These are phyloP conservation scores for Pestalotiopsis fici DNA, from an alignment of 2,329 filamentous ascomycete species.

Conservation along the genomic window DNA sequence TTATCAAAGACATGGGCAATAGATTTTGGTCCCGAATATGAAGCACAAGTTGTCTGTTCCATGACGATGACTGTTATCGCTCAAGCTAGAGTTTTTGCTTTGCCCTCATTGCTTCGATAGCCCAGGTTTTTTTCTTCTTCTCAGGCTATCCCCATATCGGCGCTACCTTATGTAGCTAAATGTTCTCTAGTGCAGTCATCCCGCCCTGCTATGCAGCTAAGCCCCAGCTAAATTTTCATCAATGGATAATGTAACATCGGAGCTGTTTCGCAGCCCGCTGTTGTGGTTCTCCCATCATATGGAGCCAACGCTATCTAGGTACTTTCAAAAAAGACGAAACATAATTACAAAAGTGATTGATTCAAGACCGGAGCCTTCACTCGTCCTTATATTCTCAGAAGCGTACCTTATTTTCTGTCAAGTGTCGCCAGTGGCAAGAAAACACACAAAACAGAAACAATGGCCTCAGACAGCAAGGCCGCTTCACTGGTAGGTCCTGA, in stretches of 20 bases:
- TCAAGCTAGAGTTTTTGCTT: no score
- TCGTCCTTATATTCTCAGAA: no score
- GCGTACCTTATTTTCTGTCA: no score
- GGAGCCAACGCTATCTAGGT: background rate
- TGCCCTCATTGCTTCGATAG: no score
- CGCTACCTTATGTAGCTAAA: background rate
- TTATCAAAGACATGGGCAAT: no score
- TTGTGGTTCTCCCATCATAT: background rate
- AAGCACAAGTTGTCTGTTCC: no score
- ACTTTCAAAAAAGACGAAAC: background rate
- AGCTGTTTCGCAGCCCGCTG: background rate
- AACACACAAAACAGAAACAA: background rate
- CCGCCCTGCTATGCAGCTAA: conserved; percentile 2
- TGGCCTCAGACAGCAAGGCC: conserved; percentile 32
- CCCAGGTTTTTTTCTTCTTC: background rate
- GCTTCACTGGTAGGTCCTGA: conserved; percentile 47
- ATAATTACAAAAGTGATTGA: background rate
- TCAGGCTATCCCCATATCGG: background rate
- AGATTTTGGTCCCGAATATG: no score
- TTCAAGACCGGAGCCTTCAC: background rate
- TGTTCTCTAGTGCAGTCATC: background rate
- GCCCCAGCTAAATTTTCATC: background rate
- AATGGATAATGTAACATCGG: background rate
- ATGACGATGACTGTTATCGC: no score
- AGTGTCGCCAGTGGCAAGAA: no score